These are phyloP conservation scores for Candida sp. DNA, from an alignment of 1,139 yeast genomes.

Conservation along the genomic window DNA sequence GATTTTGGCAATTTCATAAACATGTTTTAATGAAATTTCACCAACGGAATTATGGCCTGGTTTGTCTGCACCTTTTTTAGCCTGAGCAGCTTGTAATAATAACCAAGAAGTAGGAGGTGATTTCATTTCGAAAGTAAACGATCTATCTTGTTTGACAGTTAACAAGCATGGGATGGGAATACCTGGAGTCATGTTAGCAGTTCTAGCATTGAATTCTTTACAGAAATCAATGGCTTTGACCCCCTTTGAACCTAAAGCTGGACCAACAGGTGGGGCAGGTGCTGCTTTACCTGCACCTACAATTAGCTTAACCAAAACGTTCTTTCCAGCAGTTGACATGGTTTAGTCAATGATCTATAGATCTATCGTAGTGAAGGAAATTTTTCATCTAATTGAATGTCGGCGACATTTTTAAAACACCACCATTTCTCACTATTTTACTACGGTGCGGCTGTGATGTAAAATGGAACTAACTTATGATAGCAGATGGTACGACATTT, in stretches of 20 bases:
- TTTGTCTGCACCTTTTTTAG: slow-evolving; percentile 73
- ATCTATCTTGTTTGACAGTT: slow-evolving; percentile 87
- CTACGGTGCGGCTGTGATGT: not conserved
- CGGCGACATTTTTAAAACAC: not conserved
- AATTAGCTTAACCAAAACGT: slow-evolving; percentile 75
- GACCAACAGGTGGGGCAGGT: slow-evolving; percentile 99
- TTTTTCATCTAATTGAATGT: not conserved
- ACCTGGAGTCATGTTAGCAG: slow-evolving; percentile 82
- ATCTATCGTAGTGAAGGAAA: not conserved
- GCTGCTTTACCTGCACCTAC: slow-evolving; percentile 99
- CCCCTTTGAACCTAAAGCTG: slow-evolving; percentile 98
- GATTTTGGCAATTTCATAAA: slow-evolving; percentile 92
- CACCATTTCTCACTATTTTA: too few species aligned
- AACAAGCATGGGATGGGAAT: slow-evolving; percentile 86
- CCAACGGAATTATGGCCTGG: slow-evolving; percentile 58
- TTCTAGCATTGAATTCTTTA: slow-evolving; percentile 96
- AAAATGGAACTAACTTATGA: too few species aligned
- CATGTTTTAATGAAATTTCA: slow-evolving; percentile 77
- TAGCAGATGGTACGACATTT: too few species aligned
- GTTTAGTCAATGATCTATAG: not conserved
- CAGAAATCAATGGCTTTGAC: slow-evolving; percentile 98
- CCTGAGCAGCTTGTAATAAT: slow-evolving; percentile 76
- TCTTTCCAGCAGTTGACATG: slow-evolving; percentile 24
- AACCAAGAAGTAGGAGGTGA: slow-evolving; percentile 93
- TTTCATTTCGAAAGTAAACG: slow-evolving; percentile 82